Evolutionary conservation across 176 grass and related monocot genomes (phyloP), one percentile per base, ranked within the genome.

Genomic region (Raddia distichophylla): DNA sequence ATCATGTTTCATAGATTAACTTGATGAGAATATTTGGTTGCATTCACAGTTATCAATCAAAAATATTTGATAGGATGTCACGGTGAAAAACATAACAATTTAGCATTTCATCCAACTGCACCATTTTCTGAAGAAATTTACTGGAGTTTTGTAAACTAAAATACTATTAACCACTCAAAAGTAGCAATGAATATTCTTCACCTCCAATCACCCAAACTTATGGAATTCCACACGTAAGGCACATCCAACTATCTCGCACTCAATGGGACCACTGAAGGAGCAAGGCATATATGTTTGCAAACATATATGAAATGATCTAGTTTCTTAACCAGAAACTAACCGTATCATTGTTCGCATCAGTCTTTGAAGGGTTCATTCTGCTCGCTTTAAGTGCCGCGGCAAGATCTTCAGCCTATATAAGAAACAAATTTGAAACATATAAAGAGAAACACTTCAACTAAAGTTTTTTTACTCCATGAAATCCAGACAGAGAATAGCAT

Each of bases 351-450:
- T 15, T 78, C 14, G 84, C 18, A 57, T 87, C 90, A 15, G 78
- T 74, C 81, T 91, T 87, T 33, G n/a, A 58, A 59, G 86, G 18
- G 71, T 91, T 93, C 80, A 68, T 92, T 77, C 79, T 92, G 86
- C 82, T 89, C 49, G 88, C 92, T 90, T 55, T 79, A 64, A 98
- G 88, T 59, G 92, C 90, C 15, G 86, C 92, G 2, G 90, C 95
- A 64, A 98, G 87, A 81, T 98, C 95, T 91, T 98, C 95, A 46
- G 95, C 95, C 95, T 98, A 60, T 17, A 82, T 47, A 80, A 91
- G 49, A 78, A 68, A 27, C 33, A 71, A 5, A 67, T 64, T 49
- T 2, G 9, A 14, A 33, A 84, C 22, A 80, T 8, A 0, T 8
- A 0, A 62, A 34, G 20, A 75, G 49, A 65, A 52, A 42, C 27